Base-by-base conservation (phyloP, 2,329 filamentous ascomycete species). In the Botrytis byssoidea region DNA sequence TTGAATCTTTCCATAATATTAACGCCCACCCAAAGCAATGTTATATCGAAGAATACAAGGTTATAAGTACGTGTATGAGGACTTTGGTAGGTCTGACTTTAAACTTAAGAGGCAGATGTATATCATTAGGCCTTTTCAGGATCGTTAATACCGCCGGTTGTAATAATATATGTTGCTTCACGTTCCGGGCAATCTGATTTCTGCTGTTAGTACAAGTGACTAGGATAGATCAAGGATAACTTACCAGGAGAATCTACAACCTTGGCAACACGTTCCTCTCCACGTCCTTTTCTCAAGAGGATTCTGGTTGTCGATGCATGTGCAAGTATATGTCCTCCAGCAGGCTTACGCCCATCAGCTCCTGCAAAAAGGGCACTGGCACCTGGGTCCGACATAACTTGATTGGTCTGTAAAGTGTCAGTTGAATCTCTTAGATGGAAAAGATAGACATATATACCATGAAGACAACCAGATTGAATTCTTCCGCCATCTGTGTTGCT, bases 141-240 rank as follows among this genome's bases (percentile, higher is more conserved):
- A 79, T 92, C 90, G 74, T 87, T 90, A 81, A 92, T 91, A 48
- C 90, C 90, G 46, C 90, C 90, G 75, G 87, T 90, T 42, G 89
- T 92, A 77, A 92, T 92, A 76, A 92, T 86, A 81, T 92, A 92
- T 2, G 88, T 92, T 40, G 90, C 90, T 81, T 92, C 90, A 67
- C 86, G 86, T 80, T 92, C 90, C 8, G 90, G 89, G 78, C 90
- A 91, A 78, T 92, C 90, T 89, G 75, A 75, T 37, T 25, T 44
- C 44, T 12, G 64, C 37, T 42, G 64, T 42, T 74, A 74, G 72
- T n/a, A 55, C 65, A 55, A 42, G 22, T 40, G 12, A 5, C 16
- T 60, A 60, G 25, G 68, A 71, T 18, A 35, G 42, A 35, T 37
- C 5, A 68, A 22, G 68, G 37, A 57, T 66, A 35, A 73, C 81